Evolutionary conservation across 257 asterid species (phyloP).

Genomic region (Cinchona pubescens): DNA sequence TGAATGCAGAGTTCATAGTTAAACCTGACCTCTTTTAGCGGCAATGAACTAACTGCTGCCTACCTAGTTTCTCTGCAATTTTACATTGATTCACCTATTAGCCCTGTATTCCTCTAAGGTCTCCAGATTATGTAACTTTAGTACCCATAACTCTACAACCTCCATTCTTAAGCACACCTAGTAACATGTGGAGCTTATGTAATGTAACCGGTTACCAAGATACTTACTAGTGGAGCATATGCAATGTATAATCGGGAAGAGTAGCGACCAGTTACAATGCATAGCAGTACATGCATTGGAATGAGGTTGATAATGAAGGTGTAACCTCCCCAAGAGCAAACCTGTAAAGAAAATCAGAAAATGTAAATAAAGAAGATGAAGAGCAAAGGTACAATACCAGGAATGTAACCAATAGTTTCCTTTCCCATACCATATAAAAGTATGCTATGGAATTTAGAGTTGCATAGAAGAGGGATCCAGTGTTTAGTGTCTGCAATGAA

Average conservation of each 20-base stretch:
- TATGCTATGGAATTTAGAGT: conserved; percentile 86
- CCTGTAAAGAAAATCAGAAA: conserved; percentile 42
- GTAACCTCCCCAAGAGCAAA: conserved; percentile 99
- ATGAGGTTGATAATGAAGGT: conserved; percentile 97
- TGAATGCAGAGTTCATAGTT: not conserved
- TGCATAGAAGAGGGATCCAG: conserved; percentile 96
- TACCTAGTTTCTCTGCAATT: not conserved
- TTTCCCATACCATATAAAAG: conserved; percentile 82
- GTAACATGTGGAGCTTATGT: not conserved
- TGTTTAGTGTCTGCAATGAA: conserved; percentile 83
- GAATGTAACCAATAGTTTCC: conserved; percentile 1
- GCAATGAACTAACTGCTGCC: not conserved
- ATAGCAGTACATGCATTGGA: conserved; percentile 97
- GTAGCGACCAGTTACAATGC: conserved; percentile 96
- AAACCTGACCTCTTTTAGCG: not conserved
- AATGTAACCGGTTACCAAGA: conserved; percentile 16
- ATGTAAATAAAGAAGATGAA: not conserved
- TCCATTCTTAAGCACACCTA: not conserved
- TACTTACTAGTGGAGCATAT: conserved; percentile 93
- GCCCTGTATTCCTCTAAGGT: not conserved
- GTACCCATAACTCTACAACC: not conserved
- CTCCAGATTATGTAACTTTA: not conserved
- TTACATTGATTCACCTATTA: not conserved
- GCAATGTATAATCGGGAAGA: conserved; percentile 96
- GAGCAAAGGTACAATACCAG: not conserved